Conservation (phyloP, 768 basidiomycete species). For the Megacollybia marginata region DNA sequence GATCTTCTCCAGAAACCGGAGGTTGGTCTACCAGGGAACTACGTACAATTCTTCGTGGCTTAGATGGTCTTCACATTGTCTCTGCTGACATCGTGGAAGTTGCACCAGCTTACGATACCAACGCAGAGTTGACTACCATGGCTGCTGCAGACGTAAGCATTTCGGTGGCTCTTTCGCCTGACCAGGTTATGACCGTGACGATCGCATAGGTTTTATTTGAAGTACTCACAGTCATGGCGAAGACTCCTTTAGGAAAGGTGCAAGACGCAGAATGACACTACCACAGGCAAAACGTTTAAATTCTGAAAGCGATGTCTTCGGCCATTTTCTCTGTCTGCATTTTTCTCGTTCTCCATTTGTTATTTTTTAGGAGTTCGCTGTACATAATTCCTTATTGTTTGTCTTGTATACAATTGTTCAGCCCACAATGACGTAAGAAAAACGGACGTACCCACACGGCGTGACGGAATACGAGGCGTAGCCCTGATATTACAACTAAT, state of each 20-base stretch:
- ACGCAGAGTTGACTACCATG: slow-evolving; percentile 57
- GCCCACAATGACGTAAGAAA: too few species aligned
- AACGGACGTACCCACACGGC: too few species aligned
- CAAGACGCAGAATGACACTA: neutral
- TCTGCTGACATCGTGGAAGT: slow-evolving; percentile 84
- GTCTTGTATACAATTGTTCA: too few species aligned
- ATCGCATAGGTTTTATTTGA: slow-evolving; percentile 56
- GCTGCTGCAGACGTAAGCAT: slow-evolving; percentile 42
- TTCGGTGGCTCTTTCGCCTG: neutral
- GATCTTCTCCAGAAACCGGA: slow-evolving; percentile 46
- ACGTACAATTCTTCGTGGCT: slow-evolving; percentile 65
- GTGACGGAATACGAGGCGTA: too few species aligned
- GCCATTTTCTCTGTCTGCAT: too few species aligned
- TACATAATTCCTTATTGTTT: too few species aligned
- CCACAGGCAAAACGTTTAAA: too few species aligned
- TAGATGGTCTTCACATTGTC: slow-evolving; percentile 70
- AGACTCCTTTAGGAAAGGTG: slow-evolving; percentile 67
- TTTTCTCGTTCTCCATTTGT: too few species aligned
- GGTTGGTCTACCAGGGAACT: slow-evolving; percentile 83
- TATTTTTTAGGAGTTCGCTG: too few species aligned
- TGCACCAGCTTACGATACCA: slow-evolving; percentile 72
- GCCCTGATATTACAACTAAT: too few species aligned
- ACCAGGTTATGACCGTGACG: neutral
- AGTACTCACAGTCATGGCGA: slow-evolving; percentile 72
- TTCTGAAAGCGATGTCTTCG: too few species aligned